Conservation (phyloP, 352 stramenopile species). For the Detonula confervacea region DNA sequence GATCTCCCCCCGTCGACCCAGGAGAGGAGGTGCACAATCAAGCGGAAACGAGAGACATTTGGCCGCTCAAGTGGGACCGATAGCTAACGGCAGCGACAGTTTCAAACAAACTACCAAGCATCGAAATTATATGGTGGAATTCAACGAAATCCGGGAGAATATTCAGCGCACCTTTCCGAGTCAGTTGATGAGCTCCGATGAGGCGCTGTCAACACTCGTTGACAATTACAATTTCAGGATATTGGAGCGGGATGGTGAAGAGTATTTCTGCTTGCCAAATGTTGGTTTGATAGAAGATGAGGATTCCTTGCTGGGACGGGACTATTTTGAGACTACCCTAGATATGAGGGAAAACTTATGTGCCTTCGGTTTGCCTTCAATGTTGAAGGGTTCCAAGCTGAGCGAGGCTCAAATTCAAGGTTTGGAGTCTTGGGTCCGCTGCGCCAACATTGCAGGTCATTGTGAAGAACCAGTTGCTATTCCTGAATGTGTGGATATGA, state of each 20-base stretch:
- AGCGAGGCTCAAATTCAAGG: neutral
- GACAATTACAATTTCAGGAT: conserved; percentile 27
- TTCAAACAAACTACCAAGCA: too few species aligned
- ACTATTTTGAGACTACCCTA: conserved; percentile 34
- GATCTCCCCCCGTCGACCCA: conserved; percentile 28
- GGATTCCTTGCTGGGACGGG: conserved; percentile 4
- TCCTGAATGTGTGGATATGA: conserved; percentile 12
- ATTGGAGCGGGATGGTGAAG: conserved; percentile 3
- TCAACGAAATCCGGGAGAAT: conserved; percentile 13
- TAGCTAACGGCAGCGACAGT: too few species aligned
- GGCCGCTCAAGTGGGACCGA: too few species aligned
- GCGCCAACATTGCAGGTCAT: conserved; percentile 30
- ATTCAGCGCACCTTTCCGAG: conserved; percentile 11
- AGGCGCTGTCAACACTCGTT: conserved; percentile 8
- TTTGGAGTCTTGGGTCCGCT: conserved; percentile 44
- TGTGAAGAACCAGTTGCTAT: conserved; percentile 5
- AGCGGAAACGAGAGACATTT: too few species aligned
- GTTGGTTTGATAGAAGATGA: conserved; percentile 4
- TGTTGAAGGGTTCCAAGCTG: conserved; percentile 18
- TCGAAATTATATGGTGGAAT: conserved; percentile 20
- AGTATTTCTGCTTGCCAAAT: conserved; percentile 27
- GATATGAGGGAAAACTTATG: conserved; percentile 47
- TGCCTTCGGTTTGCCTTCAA: conserved; percentile 43
- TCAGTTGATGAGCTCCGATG: conserved; percentile 7
- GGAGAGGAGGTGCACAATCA: too few species aligned